These are phyloP conservation scores for Aphanocladium album DNA, from an alignment of 2,329 filamentous ascomycete species.

Conservation along the genomic window DNA sequence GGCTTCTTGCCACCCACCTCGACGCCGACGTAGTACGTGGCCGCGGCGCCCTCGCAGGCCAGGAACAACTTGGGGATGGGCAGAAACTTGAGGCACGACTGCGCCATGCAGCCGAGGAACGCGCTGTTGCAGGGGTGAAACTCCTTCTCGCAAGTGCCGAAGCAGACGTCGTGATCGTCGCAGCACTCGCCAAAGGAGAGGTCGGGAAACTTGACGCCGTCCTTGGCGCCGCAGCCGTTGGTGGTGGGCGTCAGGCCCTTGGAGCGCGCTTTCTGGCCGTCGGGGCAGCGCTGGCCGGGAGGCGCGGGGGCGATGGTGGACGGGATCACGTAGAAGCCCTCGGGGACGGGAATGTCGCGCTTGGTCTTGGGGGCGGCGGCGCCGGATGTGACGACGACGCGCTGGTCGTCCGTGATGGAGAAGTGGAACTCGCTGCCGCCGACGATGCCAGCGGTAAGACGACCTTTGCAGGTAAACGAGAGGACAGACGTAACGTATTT, in stretches of 20 bases:
- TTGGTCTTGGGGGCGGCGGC: not conserved
- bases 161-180: conserved; percentile 9
- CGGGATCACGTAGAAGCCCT: conserved; percentile 4
- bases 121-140: conserved; percentile 3
- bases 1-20: not conserved
- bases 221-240: conserved; percentile 12
- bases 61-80: not conserved
- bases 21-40: not conserved
- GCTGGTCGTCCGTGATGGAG: conserved; percentile 1
- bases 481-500: conserved; percentile 6
- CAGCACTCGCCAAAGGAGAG: conserved; percentile 11
- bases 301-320: not conserved
- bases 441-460: not conserved
- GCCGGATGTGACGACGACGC: not conserved
- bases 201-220: conserved; percentile 7
- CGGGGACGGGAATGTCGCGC: conserved; percentile 9
- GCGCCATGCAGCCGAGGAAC: conserved; percentile 7
- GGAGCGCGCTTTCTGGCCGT: not conserved
- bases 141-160: conserved; percentile 6
- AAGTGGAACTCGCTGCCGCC: conserved; percentile 6
- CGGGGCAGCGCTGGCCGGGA: conserved; percentile 2
- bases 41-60: conserved; percentile 1
- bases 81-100: not conserved
- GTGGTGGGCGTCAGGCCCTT: not conserved
- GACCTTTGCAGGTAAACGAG: conserved; percentile 5